Percentiles rank a stretch among this genome's conserved stretches.
phyloP scores from a whole-genome alignment of 2,329 filamentous ascomycete genomes.

The Plenodomus lindquistii region DNA sequence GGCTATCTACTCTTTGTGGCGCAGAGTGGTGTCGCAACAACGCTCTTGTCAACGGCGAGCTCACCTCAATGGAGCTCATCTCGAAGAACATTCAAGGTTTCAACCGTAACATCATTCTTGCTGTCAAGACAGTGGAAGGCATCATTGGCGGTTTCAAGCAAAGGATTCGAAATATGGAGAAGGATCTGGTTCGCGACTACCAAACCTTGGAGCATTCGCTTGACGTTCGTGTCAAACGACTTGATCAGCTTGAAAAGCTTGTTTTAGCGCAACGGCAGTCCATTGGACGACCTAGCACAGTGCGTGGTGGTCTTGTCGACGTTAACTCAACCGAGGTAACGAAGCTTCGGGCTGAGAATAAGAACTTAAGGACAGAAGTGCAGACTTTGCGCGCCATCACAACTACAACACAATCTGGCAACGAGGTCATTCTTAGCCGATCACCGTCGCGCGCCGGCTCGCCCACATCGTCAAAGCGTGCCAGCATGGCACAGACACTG shows the following conservation, averaged over 20 bases:
- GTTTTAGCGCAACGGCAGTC: slow-evolving; percentile 54
- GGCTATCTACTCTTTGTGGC: slow-evolving; percentile 82
- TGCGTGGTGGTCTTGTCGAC: slow-evolving; percentile 46
- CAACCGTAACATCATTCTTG: slow-evolving; percentile 83
- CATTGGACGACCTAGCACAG: slow-evolving; percentile 44
- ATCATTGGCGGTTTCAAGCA: slow-evolving; percentile 77
- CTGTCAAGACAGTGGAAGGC: slow-evolving; percentile 83
- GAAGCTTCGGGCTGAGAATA: slow-evolving; percentile 64
- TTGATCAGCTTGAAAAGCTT: slow-evolving; percentile 83
- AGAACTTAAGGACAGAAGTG: slow-evolving; percentile 63
- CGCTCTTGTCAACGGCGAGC: slow-evolving; percentile 82
- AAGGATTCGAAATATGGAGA: slow-evolving; percentile 83
- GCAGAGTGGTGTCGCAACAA: slow-evolving; percentile 91
- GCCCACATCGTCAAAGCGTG: slow-evolving; percentile 44
- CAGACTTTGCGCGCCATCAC: slow-evolving; percentile 63
- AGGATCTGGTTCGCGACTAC: slow-evolving; percentile 89
- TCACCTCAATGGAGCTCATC: slow-evolving; percentile 84
- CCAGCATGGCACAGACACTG: slow-evolving; percentile 56
- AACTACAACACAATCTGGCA: slow-evolving; percentile 27
- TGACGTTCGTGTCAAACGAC: slow-evolving; percentile 77
- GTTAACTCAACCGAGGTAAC: slow-evolving; percentile 56
- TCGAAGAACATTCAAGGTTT: slow-evolving; percentile 85
- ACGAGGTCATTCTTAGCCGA: slow-evolving; percentile 28
- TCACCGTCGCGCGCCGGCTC: slow-evolving; percentile 33
- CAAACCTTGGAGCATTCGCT: slow-evolving; percentile 81